Evolutionary conservation across 495 filamentous ascomycete genomes (phyloP).

Genomic region (Beverwykella pulmonaria): DNA sequence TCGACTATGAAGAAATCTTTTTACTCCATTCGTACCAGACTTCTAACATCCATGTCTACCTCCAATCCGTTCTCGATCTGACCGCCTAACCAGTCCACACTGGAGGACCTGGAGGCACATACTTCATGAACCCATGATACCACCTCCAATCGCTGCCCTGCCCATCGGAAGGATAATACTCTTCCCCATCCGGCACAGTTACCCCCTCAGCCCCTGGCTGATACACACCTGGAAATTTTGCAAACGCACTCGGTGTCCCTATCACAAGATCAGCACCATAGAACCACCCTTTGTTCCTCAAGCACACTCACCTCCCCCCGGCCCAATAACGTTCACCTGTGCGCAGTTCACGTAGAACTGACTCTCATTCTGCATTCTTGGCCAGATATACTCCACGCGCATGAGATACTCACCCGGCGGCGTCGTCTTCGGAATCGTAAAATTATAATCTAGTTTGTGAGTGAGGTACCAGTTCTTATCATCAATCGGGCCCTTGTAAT

Average conservation of each 20-base stretch:
- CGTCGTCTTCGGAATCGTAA: constrained; percentile 1
- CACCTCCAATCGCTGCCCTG: background rate
- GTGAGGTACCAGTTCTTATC: background rate
- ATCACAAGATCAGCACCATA: background rate
- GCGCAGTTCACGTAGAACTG: constrained; percentile 13
- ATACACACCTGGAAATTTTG: background rate
- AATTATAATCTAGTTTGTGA: background rate
- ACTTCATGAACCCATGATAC: background rate
- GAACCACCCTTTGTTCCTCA: background rate
- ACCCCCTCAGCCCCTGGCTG: background rate
- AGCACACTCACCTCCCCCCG: constrained; percentile 3
- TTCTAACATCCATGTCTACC: too few relatives aligned
- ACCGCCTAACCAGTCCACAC: background rate
- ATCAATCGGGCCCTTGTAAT: background rate
- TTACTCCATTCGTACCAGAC: too few relatives aligned
- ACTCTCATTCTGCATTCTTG: background rate
- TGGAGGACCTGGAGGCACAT: background rate
- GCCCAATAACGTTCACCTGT: constrained; percentile 2
- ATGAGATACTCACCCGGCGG: constrained; percentile 11
- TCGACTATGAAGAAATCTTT: too few relatives aligned
- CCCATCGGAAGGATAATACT: background rate
- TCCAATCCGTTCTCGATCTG: too few relatives aligned
- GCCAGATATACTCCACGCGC: constrained; percentile 1
- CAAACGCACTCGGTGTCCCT: background rate
- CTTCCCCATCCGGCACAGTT: background rate